Percentiles rank a stretch among this genome's conserved stretches.
Evolutionary conservation across 768 basidiomycete genomes (phyloP).

Genomic region (Tulasnella sp.): DNA sequence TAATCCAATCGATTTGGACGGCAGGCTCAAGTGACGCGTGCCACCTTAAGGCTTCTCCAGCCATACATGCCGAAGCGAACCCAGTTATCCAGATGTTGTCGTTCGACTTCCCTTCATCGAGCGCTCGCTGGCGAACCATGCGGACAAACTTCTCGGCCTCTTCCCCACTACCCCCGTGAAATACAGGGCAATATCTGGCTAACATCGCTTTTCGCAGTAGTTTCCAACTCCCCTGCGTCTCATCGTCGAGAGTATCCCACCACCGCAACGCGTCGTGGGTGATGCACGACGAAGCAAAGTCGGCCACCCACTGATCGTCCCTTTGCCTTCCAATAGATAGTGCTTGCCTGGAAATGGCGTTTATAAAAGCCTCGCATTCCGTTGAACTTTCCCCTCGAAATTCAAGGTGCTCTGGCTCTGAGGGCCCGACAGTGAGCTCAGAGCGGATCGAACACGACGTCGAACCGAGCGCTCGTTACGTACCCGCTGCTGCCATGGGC

Average conservation of each 20-base stretch:
- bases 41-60: constrained; percentile 4
- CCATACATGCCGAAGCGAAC: neutral
- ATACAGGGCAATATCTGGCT: neutral
- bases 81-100: neutral
- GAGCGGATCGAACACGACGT: neutral
- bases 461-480: neutral
- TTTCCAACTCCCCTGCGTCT: neutral
- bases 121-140: neutral
- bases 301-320: neutral
- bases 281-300: neutral
- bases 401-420: neutral
- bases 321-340: constrained; percentile 20
- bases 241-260: neutral
- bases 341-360: neutral
- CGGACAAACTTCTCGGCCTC: constrained; percentile 8
- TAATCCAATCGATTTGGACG: neutral
- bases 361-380: neutral
- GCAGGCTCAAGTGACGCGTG: neutral
- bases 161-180: neutral
- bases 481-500: neutral
- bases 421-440: neutral
- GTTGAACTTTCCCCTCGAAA: neutral
- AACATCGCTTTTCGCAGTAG: neutral
- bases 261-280: neutral
- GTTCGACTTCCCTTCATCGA: neutral